phyloP scores from a whole-genome alignment of 2,329 filamentous ascomycete species.

The Penicillium frequentans region DNA sequence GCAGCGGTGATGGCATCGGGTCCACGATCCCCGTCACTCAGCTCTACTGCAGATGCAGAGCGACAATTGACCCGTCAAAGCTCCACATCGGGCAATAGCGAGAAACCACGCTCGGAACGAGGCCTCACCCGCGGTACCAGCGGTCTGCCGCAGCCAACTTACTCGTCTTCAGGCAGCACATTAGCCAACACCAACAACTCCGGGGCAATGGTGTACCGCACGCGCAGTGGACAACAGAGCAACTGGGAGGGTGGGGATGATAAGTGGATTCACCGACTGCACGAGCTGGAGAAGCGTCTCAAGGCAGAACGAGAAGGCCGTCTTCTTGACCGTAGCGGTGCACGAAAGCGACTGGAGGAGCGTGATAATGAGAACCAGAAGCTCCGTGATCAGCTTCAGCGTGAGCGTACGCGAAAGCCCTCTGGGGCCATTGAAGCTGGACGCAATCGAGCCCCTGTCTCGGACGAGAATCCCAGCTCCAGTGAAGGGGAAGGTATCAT shows the following conservation, averaged over 20 bases:
- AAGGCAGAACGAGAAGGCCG: constrained; percentile 88
- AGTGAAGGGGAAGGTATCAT: constrained; percentile 39
- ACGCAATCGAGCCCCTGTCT: constrained; percentile 15
- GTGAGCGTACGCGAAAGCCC: constrained; percentile 49
- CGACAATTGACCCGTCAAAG: constrained; percentile 57
- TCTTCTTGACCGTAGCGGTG: constrained; percentile 79
- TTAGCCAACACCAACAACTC: constrained; percentile 24
- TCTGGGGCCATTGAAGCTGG: constrained; percentile 23
- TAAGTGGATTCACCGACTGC: constrained; percentile 79
- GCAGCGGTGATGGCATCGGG: constrained; percentile 32
- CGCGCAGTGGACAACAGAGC: constrained; percentile 21
- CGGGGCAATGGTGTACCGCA: constrained; percentile 26
- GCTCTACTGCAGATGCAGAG: constrained; percentile 28
- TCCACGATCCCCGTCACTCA: constrained; percentile 22
- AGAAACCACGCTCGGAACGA: constrained; percentile 27
- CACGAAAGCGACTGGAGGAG: constrained; percentile 75
- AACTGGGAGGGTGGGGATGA: constrained; percentile 56
- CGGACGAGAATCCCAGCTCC: constrained; percentile 35
- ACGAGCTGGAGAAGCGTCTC: constrained; percentile 83
- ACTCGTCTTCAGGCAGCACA: constrained; percentile 34
- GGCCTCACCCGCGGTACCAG: constrained; percentile 32
- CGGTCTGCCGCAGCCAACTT: constrained; percentile 35
- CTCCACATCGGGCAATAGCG: constrained; percentile 49
- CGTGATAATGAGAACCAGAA: constrained; percentile 73
- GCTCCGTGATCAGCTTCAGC: constrained; percentile 63